Evolutionary conservation across 140 eudicot species (phyloP), one percentile per base, ranked within the genome.

Genomic region (Cichorium intybus): DNA sequence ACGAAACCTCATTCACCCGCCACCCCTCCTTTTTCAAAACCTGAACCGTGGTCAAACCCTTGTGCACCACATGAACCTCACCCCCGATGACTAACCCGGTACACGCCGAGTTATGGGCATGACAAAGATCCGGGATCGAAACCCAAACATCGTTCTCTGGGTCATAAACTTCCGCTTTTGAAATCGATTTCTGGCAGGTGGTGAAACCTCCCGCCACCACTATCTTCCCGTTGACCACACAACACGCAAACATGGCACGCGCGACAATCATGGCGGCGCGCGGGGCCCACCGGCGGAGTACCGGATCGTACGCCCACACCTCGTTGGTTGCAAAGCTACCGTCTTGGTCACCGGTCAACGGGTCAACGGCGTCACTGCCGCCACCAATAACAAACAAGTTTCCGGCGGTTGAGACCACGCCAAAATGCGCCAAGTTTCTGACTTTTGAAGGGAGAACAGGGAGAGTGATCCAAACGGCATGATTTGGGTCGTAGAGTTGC

Each of bases 181-280:
- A 73, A 47, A 86, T 94, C 4, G 99, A 89, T 79, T 86, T 89
- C 69, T 95, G 47, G 72, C 90, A 84, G 41, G 79, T 82, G 2
- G 97, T 89, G 77, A 94, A 94, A 33, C 99, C 99, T 20, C 99
- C 99, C 0, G 97, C 97, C 17, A 86, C 99, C 50, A 89, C 31
- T 15, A 94, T 94, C 83, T 89, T 94, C 58, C 91, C 95, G 24
- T 79, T 84, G 50, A 86, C 43, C 52, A 79, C 91, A 48, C 99
- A 94, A 47, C 99, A 94, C 0, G 95, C 97, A 59, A 94, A 94
- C 99, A 85, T 93, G 23, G 95, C 90, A 16, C 99, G 97, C 0
- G 95, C 88, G 1, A 88, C 90, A 0, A 81, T 61, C 99, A 93
- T 93, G 48, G 95, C 10, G 9, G 97, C 87, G 47, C 99, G 76